These are phyloP conservation scores for Laguncularia racemosa DNA, from an alignment of 345 rosid genomes.

Conservation along the genomic window DNA sequence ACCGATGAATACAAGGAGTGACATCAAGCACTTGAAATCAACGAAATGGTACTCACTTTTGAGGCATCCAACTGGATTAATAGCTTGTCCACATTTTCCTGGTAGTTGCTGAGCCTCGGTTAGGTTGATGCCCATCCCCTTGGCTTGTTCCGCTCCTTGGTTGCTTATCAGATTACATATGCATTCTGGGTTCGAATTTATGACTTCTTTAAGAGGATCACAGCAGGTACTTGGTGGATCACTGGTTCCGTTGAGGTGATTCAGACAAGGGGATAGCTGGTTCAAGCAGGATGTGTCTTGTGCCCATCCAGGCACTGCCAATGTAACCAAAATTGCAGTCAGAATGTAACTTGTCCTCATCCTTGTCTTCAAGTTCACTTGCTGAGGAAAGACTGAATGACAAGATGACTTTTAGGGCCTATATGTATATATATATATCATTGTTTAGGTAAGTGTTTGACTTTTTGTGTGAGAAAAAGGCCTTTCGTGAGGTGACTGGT, in stretches of 20 bases:
- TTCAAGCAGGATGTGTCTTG: conserved; percentile 37
- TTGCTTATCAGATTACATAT: conserved; percentile 58
- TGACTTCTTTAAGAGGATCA: conserved; percentile 49
- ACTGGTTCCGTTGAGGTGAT: conserved; percentile 41
- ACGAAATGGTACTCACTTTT: conserved; percentile 3
- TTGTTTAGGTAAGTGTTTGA: too few relatives aligned
- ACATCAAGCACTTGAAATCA: not conserved
- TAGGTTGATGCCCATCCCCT: conserved; percentile 52
- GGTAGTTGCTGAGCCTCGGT: conserved; percentile 62
- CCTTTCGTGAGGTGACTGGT: too few relatives aligned
- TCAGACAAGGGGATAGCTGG: conserved; percentile 53
- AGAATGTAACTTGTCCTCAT: not conserved
- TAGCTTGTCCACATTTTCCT: conserved; percentile 55
- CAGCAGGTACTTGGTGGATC: conserved; percentile 58
- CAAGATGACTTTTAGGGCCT: too few relatives aligned
- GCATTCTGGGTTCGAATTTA: conserved; percentile 46
- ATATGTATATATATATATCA: too few relatives aligned
- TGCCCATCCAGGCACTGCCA: not conserved
- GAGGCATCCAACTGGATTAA: conserved; percentile 58
- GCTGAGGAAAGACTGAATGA: too few relatives aligned
- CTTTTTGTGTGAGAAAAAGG: too few relatives aligned
- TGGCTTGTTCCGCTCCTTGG: conserved; percentile 39
- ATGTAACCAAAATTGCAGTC: not conserved
- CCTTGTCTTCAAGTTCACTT: too few relatives aligned
- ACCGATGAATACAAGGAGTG: not conserved